Evolutionary conservation across 805 yeast genomes (phyloP).

Genomic region (Vanderwaltozyma tropicalis): DNA sequence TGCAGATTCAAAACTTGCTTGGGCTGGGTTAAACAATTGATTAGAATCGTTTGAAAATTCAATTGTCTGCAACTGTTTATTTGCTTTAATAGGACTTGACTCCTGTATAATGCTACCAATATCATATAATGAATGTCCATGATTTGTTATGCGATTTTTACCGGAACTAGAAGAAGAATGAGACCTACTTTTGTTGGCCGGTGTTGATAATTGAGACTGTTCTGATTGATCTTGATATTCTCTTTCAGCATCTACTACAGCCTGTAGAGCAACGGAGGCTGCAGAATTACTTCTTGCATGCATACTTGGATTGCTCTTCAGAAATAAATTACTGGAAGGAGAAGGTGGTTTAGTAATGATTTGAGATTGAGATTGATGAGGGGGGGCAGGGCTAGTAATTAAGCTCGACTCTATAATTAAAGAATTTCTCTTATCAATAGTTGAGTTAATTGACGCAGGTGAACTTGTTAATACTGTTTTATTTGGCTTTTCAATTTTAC

Average conservation of each 20-base stretch:
- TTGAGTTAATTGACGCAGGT: neutral
- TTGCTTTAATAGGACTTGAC: neutral
- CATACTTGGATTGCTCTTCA: conserved; percentile 11
- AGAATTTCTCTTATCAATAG: conserved; percentile 28
- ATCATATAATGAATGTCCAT: neutral
- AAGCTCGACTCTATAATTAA: conserved; percentile 26
- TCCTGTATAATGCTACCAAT: conserved; percentile 1
- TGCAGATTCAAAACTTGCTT: too few relatives aligned
- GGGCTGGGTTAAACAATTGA: too few relatives aligned
- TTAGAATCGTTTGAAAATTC: too few relatives aligned
- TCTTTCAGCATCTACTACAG: conserved; percentile 55
- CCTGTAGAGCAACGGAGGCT: conserved; percentile 61
- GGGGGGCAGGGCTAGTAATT: conserved; percentile 48
- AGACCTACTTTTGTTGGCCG: neutral
- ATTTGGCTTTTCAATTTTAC: neutral
- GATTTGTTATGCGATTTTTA: too few relatives aligned
- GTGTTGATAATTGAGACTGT: neutral
- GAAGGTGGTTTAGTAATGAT: conserved; percentile 41
- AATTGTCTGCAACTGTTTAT: too few relatives aligned
- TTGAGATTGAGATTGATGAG: conserved; percentile 57
- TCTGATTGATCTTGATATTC: conserved; percentile 5
- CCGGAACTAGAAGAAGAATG: neutral
- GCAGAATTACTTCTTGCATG: conserved; percentile 37
- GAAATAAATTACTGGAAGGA: conserved; percentile 15
- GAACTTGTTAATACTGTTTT: neutral